Conservation (phyloP, 2,329 filamentous ascomycete genomes). For the Aspergillus hiratsukae region DNA sequence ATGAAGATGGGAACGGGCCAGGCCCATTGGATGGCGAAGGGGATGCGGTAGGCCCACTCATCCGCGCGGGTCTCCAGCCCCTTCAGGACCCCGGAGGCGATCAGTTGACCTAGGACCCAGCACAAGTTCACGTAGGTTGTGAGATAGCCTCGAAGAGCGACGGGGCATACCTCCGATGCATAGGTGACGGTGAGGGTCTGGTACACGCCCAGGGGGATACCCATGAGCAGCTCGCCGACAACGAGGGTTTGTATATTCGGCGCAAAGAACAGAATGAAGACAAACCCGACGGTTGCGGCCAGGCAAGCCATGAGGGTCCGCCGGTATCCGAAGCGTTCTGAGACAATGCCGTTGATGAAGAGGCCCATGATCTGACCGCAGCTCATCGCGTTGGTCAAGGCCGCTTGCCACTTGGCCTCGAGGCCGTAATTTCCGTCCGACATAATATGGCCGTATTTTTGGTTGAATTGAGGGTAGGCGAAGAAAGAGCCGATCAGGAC, state of each 20-base stretch:
- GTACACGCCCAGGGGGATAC: slow-evolving; percentile 51
- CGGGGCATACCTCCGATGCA: slow-evolving; percentile 45
- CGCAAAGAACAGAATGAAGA: slow-evolving; percentile 50
- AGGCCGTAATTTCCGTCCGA: slow-evolving; percentile 28
- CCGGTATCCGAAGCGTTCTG: slow-evolving; percentile 50
- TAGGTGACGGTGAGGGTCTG: slow-evolving; percentile 47
- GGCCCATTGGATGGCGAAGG: slow-evolving; percentile 51
- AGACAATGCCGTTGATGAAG: slow-evolving; percentile 49
- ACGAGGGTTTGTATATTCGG: slow-evolving; percentile 45
- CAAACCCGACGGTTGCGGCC: slow-evolving; percentile 43
- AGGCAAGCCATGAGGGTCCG: slow-evolving; percentile 49
- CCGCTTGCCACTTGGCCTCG: slow-evolving; percentile 40
- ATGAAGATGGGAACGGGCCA: slow-evolving; percentile 49
- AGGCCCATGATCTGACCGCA: slow-evolving; percentile 47
- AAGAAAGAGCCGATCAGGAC: slow-evolving; percentile 78
- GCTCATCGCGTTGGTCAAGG: slow-evolving; percentile 39
- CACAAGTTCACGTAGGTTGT: slow-evolving; percentile 47
- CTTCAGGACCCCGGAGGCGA: slow-evolving; percentile 49
- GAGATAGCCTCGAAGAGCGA: slow-evolving; percentile 42
- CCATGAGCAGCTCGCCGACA: slow-evolving; percentile 48
- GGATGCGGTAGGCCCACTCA: slow-evolving; percentile 51
- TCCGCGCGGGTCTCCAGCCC: slow-evolving; percentile 43
- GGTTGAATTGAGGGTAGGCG: slow-evolving; percentile 39
- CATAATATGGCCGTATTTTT: slow-evolving; percentile 36
- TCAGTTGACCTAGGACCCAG: slow-evolving; percentile 49